Evolutionary conservation across 345 rosid genomes (phyloP), one percentile per base, ranked within the genome.

Genomic region (Cardamine resedifolia): DNA sequence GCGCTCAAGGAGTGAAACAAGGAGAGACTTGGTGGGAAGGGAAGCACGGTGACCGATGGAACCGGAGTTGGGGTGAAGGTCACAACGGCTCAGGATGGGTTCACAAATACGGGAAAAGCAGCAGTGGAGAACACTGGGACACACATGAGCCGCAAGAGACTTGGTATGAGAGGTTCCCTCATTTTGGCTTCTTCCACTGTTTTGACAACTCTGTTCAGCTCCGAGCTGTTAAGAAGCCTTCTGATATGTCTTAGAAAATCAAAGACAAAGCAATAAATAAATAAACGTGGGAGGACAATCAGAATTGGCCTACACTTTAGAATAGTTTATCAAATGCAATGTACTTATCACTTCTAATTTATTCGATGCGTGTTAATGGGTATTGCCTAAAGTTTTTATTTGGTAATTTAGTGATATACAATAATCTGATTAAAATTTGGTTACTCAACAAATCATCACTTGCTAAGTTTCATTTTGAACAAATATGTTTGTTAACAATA

Each of bases 1-100:
- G 84, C 28, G 81, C 82, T n/a, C 84, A 81, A 1, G 98, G 98
- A n/a, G 93, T 94, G 57, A 94, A 91, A 79, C 98, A 94, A 78
- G 98, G 98, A 23, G 96, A 94, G 82, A 82, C 89, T 38, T 91
- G 98, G 98, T 88, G 97, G 98, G 86, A 83, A 85, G 98, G 97
- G 10, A 83, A 85, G 72, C 73, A 83, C 6, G 91, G 98, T 20
- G 96, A 89, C 49, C 56, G 81, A 8, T 94, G 98, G 98, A 94
- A 94, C 65, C 88, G 96, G 31, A 89, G 95, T 2, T 94, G 98
- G 98, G 97, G 98, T 0, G 98, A 94, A 84, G 74, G 73, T 47
- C 97, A 94, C 48, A 88, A 89, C 14, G 91, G 97, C 14, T 83
- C 97, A 1, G 98, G 98, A 48, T 89, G 98, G 97, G 71, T 94